Evolutionary conservation across 2,329 filamentous ascomycete species (phyloP).

Genomic region (Alternaria ethzedia): DNA sequence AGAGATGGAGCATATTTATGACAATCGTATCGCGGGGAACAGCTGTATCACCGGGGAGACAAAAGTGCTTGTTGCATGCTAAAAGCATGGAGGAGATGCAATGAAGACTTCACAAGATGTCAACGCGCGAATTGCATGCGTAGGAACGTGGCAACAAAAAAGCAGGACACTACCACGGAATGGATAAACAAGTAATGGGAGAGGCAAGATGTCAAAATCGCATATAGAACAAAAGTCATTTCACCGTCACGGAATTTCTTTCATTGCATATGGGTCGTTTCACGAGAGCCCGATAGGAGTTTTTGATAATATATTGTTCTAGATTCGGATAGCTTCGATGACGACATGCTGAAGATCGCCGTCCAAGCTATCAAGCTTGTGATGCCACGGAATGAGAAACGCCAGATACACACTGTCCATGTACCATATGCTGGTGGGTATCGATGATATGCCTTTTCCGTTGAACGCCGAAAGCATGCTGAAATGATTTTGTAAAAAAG

Average conservation of each 20-base stretch:
- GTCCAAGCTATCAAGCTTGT: background rate
- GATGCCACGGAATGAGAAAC: background rate
- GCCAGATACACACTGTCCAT: conserved; percentile 1
- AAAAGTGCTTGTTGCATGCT: conserved; percentile 5
- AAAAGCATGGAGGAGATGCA: background rate
- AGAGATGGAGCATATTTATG: background rate
- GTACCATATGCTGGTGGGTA: conserved; percentile 15
- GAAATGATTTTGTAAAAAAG: background rate
- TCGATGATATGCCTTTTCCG: conserved; percentile 8
- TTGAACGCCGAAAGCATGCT: conserved; percentile 13
- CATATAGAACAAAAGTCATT: background rate
- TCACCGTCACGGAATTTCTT: too few relatives aligned
- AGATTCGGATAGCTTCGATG: background rate
- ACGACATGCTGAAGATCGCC: background rate
- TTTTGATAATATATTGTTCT: background rate
- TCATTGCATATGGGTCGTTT: background rate
- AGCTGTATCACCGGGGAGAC: background rate
- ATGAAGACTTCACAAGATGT: background rate
- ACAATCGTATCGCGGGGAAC: conserved; percentile 11
- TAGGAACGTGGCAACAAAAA: background rate
- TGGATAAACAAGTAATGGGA: background rate
- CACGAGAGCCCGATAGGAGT: background rate
- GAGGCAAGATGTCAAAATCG: background rate
- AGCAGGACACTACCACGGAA: background rate
- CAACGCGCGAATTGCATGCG: background rate